Evolutionary conservation across 768 basidiomycete genomes (phyloP).

Genomic region (Hypsizygus marmoreus): DNA sequence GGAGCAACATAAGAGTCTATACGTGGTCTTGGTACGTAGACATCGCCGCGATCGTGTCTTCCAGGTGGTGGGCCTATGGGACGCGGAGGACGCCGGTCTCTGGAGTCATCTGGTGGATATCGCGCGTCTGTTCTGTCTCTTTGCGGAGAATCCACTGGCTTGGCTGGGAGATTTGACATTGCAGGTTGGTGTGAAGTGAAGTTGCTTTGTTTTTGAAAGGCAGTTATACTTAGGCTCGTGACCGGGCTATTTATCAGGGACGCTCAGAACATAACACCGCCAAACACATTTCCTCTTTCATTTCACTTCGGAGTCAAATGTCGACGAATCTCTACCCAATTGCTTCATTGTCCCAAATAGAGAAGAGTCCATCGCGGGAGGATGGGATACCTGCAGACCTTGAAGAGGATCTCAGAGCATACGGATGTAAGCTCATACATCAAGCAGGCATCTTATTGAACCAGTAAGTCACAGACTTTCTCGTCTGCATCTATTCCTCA

Average conservation of each 20-base stretch:
- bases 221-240: not conserved
- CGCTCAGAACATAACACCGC: conserved; percentile 9
- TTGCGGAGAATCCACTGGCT: conserved; percentile 33
- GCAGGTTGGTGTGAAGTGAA: not conserved
- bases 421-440: conserved; percentile 93
- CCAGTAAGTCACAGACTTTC: conserved; percentile 58
- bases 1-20: conserved; percentile 35
- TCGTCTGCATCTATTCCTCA: not conserved
- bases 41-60: conserved; percentile 14
- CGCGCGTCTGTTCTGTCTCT: conserved; percentile 19
- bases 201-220: not conserved
- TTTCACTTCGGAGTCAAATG: conserved; percentile 38
- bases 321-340: conserved; percentile 70
- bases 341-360: conserved; percentile 78
- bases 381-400: conserved; percentile 82
- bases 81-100: conserved; percentile 29
- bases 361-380: conserved; percentile 74
- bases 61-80: conserved; percentile 19
- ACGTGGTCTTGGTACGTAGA: conserved; percentile 13
- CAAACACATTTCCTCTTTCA: conserved; percentile 10
- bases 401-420: conserved; percentile 87
- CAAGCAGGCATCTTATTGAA: conserved; percentile 90
- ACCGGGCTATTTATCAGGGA: not conserved
- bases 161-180: conserved; percentile 44
- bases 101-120: conserved; percentile 25